Conservation (phyloP, 192 early-diverging fungal species). For the Radiomyces spectabilis region DNA sequence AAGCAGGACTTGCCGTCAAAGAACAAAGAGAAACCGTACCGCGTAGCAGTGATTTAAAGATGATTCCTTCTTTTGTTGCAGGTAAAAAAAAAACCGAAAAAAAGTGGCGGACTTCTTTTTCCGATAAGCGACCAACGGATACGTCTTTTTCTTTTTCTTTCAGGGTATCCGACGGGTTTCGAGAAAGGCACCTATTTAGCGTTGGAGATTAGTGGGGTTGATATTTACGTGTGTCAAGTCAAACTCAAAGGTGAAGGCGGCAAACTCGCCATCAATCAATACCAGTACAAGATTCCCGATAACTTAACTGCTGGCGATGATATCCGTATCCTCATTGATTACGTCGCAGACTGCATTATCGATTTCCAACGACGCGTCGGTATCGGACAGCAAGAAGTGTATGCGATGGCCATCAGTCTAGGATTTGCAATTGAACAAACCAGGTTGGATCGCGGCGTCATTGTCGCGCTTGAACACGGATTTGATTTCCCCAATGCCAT, state of each 20-base stretch:
- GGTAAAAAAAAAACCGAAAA: conserved; percentile 22
- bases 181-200: conserved; percentile 64
- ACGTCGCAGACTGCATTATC: conserved; percentile 57
- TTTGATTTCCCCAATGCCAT: conserved; percentile 70
- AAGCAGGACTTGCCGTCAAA: conserved; percentile 32
- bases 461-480: conserved; percentile 76
- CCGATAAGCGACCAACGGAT: too few relatives aligned
- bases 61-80: conserved; percentile 87
- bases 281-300: conserved; percentile 69
- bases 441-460: conserved; percentile 46
- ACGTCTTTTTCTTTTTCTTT: background rate
- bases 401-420: conserved; percentile 65
- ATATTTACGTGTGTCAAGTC: conserved; percentile 85
- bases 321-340: conserved; percentile 59
- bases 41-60: conserved; percentile 37
- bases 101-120: background rate
- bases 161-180: conserved; percentile 69
- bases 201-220: conserved; percentile 88
- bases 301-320: conserved; percentile 46
- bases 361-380: conserved; percentile 36
- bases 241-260: conserved; percentile 70
- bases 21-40: conserved; percentile 16
- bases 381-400: conserved; percentile 1
- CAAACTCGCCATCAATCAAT: conserved; percentile 64
- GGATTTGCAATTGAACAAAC: conserved; percentile 81